phyloP scores from a whole-genome alignment of 148 eudicot species.

The Spergularia bocconei region DNA sequence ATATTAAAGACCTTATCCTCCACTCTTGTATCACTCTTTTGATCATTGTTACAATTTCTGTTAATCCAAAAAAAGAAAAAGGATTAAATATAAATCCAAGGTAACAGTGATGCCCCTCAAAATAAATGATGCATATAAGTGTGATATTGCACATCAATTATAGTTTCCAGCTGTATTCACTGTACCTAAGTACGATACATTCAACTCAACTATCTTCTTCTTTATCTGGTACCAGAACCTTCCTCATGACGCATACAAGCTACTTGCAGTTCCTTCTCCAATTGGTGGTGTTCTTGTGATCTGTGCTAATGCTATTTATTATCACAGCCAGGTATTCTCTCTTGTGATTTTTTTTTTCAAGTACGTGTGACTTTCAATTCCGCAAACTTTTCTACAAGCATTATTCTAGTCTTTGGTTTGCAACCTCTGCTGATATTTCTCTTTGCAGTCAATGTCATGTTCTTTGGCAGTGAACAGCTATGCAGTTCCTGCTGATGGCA shows the following conservation, averaged over 20 bases:
- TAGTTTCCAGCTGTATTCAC: neutral
- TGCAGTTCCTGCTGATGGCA: slow-evolving; percentile 68
- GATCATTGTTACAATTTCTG: no score
- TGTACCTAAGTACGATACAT: neutral
- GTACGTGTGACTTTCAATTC: neutral
- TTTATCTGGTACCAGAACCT: slow-evolving; percentile 56
- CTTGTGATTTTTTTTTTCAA: slow-evolving; percentile 5
- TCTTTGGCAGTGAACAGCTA: slow-evolving; percentile 81
- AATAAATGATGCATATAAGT: no score
- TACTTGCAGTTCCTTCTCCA: slow-evolving; percentile 99
- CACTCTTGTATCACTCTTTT: no score
- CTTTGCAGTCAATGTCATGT: slow-evolving; percentile 86
- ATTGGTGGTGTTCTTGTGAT: slow-evolving; percentile 94
- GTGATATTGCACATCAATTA: no score
- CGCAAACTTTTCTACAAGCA: neutral
- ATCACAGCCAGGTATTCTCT: slow-evolving; percentile 89
- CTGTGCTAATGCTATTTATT: slow-evolving; percentile 79
- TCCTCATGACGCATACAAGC: slow-evolving; percentile 96
- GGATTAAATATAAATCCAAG: no score
- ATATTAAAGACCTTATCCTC: no score
- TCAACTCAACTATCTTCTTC: slow-evolving; percentile 12
- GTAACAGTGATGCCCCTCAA: neutral
- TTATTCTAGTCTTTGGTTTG: slow-evolving; percentile 6
- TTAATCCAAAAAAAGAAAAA: no score
- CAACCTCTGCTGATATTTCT: slow-evolving; percentile 16